Base-by-base conservation (phyloP, 305 asterid species). In the Salvia sclarea region DNA sequence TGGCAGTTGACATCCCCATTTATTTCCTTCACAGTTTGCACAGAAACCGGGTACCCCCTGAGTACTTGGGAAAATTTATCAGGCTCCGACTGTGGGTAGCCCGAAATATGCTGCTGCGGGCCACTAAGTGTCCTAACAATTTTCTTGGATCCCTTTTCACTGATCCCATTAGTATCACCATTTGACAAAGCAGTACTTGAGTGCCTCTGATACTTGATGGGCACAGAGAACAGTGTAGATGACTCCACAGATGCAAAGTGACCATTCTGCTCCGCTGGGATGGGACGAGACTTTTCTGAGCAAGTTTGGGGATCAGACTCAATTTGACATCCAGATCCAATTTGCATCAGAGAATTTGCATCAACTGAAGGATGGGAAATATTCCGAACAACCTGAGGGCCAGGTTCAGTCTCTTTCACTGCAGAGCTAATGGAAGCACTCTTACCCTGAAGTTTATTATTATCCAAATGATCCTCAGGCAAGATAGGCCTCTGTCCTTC, bases 41-140 rank as follows among this genome's bases (percentile, higher is more conserved):
- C 83, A 3, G 91, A 76, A 56, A 84, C 66, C 2, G 93, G 86
- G 69, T 83, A 87, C 25, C 89, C 86, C 72, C 80, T 71, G 70
- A 82, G 88, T 66, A 89, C 73, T 71, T 75, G 86, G 60, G 86
- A 41, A 55, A 83, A 73, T 12, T 78, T 90, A 44, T 81, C 77
- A 59, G 68, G 75, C 73, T 76, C 81, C 50, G 77, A 47, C 66
- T 21, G 67, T 37, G 85, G 77, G 72, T 59, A 45, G 14, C 82
- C 74, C 11, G 83, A 64, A 55, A 53, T 68, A 52, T 70, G 73
- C 78, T 71, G 85, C 69, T 50, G 85, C 71, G 44, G 82, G 49
- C 69, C 11, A 62, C 83, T 87, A 61, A 68, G 78, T 25, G 76
- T 59, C 66, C 56, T 49, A 62, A 64, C 61, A 75, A 66, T 65